phyloP scores from a whole-genome alignment of 1,284 basidiomycete genomes.

The Austroboletus rostrupii region DNA sequence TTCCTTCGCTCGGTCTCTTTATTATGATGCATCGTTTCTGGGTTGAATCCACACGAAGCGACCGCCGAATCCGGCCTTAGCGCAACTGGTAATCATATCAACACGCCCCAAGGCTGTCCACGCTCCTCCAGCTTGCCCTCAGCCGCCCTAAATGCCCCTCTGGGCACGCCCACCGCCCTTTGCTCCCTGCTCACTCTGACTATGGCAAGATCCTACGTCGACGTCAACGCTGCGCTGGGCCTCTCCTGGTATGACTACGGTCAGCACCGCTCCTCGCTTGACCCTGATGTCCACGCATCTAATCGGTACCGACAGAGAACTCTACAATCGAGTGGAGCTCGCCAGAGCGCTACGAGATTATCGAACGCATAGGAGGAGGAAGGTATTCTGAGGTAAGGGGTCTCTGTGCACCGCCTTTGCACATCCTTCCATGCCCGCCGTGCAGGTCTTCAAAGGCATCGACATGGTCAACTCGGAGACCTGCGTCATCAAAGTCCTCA shows the following conservation, averaged over 20 bases:
- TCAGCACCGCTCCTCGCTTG: constrained; percentile 21
- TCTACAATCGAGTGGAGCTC: constrained; percentile 70
- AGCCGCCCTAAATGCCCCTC: constrained; percentile 24
- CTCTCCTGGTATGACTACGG: constrained; percentile 52
- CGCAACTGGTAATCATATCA: constrained; percentile 1
- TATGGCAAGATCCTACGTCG: constrained; percentile 50
- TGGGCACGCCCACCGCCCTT: constrained; percentile 18
- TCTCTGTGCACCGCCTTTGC: constrained; percentile 1
- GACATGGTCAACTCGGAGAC: constrained; percentile 76
- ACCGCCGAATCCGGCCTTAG: constrained; percentile 9
- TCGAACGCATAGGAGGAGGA: constrained; percentile 75
- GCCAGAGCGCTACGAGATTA: constrained; percentile 80
- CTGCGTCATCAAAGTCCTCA: constrained; percentile 87
- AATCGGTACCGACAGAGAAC: constrained; percentile 47
- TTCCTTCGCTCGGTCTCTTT: constrained; percentile 4
- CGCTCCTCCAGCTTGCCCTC: constrained; percentile 11
- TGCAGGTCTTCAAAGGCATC: constrained; percentile 80
- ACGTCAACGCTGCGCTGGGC: constrained; percentile 45
- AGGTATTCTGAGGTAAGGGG: constrained; percentile 70
- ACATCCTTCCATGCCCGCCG: not conserved
- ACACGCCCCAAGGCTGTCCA: constrained; percentile 25
- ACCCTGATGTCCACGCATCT: not conserved
- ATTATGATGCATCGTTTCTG: constrained; percentile 16
- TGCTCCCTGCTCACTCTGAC: constrained; percentile 12
- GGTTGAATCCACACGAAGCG: not conserved